Evolutionary conservation across 1,284 basidiomycete genomes (phyloP), one percentile per base, ranked within the genome.

Genomic region (Xanthoconium separans): DNA sequence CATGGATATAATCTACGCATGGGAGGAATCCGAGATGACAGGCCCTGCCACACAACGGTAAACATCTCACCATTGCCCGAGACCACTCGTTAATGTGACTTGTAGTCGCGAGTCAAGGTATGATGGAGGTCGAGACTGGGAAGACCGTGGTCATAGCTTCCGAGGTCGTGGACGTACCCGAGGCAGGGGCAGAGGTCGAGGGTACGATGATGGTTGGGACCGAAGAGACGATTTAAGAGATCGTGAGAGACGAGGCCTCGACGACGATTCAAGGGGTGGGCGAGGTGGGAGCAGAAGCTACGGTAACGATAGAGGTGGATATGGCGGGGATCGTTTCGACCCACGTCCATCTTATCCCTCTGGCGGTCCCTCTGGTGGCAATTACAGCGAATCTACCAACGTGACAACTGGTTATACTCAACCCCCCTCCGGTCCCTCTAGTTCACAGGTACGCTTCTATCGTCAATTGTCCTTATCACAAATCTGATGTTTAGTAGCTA

Each of bases 1-100:
- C 0, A 87, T 98, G 81, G 89, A 94, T 45, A 84, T 98, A 47
- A 78, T 84, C 3, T 93, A 90, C 63, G 87, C 90, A n/a, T 97
- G 93, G 88, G 94, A 98, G 59, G 77, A 75, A 33, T 74, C 55
- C 63, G 76, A 54, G 61, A 74, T 55, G 64, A 74, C 54, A 65
- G 75, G 57, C 56, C 71, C 70, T 58, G 72, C 75, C 61, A 64
- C 64, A 33, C 72, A 68, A 56, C 66, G 71, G 71, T 74, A 61
- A 18, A 10, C 11, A 20, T 47, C 44, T 58, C 36, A 33, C 2
- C 5, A 18, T 34, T 43, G 30, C 50, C 40, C 4, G 0, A 2
- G 44, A 40, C 6, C 24, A 24, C 37, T 37, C 30, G 40, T 40
- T 66, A 49, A 71, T 42, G 15, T 11, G 7, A 30, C 0, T 31